These are phyloP conservation scores for Blastocystis sp. DNA, from an alignment of 352 stramenopile species.

Conservation along the genomic window DNA sequence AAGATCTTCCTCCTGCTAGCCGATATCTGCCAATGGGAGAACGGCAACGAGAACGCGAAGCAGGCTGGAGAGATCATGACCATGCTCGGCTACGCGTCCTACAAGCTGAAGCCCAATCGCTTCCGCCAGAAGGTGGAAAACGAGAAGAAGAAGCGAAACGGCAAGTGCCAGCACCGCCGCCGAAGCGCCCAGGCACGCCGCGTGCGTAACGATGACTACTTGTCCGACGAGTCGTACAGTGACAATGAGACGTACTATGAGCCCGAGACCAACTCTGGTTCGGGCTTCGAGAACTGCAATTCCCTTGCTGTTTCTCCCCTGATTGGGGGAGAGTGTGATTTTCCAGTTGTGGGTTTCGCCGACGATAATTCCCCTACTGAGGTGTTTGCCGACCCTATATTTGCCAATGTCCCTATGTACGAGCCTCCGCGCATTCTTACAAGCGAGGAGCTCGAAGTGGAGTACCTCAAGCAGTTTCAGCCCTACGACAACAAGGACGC, in stretches of 20 bases:
- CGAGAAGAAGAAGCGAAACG: neutral
- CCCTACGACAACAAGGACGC: conserved; percentile 6
- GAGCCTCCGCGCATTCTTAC: neutral
- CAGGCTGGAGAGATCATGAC: conserved; percentile 29
- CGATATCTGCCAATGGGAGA: conserved; percentile 28
- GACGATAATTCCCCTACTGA: neutral
- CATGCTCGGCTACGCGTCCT: conserved; percentile 45
- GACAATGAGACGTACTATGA: neutral
- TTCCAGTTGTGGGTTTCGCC: neutral
- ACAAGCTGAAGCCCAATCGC: conserved; percentile 3
- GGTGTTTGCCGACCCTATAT: neutral
- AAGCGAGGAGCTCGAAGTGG: neutral
- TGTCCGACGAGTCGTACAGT: neutral
- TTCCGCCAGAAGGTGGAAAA: conserved; percentile 67
- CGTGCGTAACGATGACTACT: neutral
- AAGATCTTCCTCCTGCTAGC: conserved; percentile 19
- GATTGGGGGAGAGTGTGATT: too few relatives aligned
- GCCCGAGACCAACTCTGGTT: neutral
- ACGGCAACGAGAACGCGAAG: conserved; percentile 44
- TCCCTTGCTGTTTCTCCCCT: neutral
- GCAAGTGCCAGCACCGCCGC: neutral
- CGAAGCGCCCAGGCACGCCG: neutral
- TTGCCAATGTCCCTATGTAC: neutral
- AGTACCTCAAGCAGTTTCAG: neutral
- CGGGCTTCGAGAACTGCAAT: neutral